Percentiles rank a stretch among this genome's conserved stretches.
Evolutionary conservation across 2,329 filamentous ascomycete genomes (phyloP).

Genomic region (Diaporthe sp.): DNA sequence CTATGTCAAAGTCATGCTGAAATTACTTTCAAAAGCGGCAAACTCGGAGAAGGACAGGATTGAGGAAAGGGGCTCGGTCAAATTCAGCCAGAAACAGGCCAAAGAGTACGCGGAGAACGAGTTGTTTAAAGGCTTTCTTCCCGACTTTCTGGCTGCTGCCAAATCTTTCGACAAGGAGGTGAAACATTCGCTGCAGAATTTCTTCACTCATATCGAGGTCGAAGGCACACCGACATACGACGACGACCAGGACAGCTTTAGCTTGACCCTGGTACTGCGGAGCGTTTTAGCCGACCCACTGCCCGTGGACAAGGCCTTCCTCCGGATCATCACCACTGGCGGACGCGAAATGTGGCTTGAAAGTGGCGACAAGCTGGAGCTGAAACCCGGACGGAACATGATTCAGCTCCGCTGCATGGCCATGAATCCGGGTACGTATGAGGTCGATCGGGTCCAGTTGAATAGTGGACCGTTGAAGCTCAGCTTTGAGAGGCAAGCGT

Average conservation of each 20-base stretch:
- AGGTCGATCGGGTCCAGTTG: conserved; percentile 80
- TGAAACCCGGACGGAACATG: conserved; percentile 68
- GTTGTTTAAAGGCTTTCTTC: conserved; percentile 63
- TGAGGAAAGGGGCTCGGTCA: conserved; percentile 54
- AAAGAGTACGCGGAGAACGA: conserved; percentile 52
- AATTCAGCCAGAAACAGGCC: conserved; percentile 44
- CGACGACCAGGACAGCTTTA: conserved; percentile 81
- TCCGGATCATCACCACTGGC: conserved; percentile 72
- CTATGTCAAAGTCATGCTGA: conserved; percentile 82
- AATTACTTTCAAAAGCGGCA: conserved; percentile 78
- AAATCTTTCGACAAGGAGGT: conserved; percentile 69
- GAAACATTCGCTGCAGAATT: conserved; percentile 77
- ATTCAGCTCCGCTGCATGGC: conserved; percentile 63
- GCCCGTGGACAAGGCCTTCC: conserved; percentile 72
- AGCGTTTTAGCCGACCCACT: conserved; percentile 82
- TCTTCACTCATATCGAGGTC: conserved; percentile 80
- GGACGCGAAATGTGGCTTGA: conserved; percentile 70
- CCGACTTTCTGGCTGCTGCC: conserved; percentile 62
- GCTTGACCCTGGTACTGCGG: conserved; percentile 75
- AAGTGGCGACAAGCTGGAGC: conserved; percentile 52
- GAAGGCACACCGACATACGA: conserved; percentile 79
- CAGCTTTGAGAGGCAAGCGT: conserved; percentile 72
- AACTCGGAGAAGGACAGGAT: conserved; percentile 66
- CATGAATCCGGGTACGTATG: conserved; percentile 80
- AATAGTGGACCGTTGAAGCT: conserved; percentile 74